Conservation (phyloP, 129 eudicot genomes). For the Centaurea solstitialis region DNA sequence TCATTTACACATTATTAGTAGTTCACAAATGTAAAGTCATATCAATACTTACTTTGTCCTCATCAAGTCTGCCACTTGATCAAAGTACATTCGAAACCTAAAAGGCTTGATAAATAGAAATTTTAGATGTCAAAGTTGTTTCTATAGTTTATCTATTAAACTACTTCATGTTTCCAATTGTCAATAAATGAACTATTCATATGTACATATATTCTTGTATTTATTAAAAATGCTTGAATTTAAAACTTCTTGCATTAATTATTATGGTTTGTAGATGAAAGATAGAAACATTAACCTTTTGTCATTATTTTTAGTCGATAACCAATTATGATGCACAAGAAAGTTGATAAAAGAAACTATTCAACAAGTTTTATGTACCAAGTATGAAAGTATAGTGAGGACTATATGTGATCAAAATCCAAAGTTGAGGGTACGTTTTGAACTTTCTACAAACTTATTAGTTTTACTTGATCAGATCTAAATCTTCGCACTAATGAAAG, state of each 20-base stretch:
- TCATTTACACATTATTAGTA: neutral
- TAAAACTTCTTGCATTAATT: neutral
- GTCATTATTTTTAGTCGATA: neutral
- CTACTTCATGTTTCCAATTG: neutral
- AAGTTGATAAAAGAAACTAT: neutral
- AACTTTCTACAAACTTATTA: neutral
- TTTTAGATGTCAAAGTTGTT: neutral
- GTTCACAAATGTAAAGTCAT: neutral
- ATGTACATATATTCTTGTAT: neutral
- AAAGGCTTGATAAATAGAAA: neutral
- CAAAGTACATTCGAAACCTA: neutral
- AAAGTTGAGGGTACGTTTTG: constrained; percentile 11
- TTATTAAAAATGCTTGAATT: no score
- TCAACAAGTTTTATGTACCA: neutral
- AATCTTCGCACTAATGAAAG: constrained; percentile 15
- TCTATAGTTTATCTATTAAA: neutral
- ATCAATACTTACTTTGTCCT: neutral
- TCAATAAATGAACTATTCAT: no score
- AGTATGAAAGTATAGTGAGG: neutral
- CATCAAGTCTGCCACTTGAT: neutral
- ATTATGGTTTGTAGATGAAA: neutral
- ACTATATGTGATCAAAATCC: neutral
- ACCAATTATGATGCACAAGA: neutral
- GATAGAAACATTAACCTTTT: neutral
- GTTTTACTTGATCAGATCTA: constrained; percentile 26